A percentile compares a stretch with the other conserved stretches of the same genome.
These are phyloP conservation scores for Globisporangium carolinianum DNA, from an alignment of 352 stramenopile species.

Conservation along the genomic window DNA sequence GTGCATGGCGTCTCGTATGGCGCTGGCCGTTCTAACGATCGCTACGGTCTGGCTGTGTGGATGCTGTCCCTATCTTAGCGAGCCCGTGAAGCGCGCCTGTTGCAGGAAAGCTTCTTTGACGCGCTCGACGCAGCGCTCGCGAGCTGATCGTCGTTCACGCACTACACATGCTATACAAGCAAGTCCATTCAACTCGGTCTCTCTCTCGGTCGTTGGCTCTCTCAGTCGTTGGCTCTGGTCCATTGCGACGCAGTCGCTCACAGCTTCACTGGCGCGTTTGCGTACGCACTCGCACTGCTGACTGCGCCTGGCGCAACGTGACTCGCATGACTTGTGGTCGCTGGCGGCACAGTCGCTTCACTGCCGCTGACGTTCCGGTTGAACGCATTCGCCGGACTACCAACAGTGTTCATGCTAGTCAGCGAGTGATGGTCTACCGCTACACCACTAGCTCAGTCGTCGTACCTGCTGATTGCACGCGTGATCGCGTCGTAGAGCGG, in stretches of 20 bases:
- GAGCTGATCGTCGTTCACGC: background rate
- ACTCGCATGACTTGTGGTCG: background rate
- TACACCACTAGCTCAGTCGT: background rate
- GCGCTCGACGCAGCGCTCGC: constrained; percentile 43
- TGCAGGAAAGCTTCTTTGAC: constrained; percentile 63
- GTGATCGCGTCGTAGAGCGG: constrained; percentile 85
- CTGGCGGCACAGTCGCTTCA: constrained; percentile 9
- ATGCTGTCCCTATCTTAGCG: constrained; percentile 19
- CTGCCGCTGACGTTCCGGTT: constrained; percentile 25
- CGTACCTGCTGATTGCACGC: constrained; percentile 55
- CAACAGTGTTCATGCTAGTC: background rate
- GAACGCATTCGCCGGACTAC: constrained; percentile 53
- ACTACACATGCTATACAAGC: background rate
- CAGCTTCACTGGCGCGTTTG: constrained; percentile 38
- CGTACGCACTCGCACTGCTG: constrained; percentile 14
- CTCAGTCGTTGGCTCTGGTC: background rate
- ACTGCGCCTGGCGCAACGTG: too few relatives aligned
- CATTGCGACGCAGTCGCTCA: constrained; percentile 4
- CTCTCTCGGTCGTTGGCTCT: background rate
- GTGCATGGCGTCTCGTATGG: background rate
- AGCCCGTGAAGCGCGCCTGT: constrained; percentile 33
- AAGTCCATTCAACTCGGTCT: background rate
- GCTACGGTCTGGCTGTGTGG: background rate
- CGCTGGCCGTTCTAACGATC: background rate
- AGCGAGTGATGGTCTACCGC: too few relatives aligned